Base-by-base conservation (phyloP, 2,329 filamentous ascomycete species). In the Triangularia setosa region DNA sequence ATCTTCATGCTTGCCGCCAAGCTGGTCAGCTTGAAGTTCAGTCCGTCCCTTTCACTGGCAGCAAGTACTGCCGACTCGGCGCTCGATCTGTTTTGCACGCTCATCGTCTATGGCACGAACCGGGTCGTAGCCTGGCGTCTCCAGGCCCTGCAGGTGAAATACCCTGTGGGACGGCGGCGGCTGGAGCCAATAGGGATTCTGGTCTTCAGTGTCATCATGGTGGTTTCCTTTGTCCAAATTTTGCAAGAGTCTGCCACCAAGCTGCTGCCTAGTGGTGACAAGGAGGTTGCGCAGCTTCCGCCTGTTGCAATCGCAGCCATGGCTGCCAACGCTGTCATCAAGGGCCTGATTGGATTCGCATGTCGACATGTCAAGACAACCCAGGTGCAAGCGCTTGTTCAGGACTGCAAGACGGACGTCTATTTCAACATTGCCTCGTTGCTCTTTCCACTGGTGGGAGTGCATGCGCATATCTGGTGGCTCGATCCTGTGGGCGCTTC, bases 361-460 rank as follows among this genome's bases (percentile, higher is more conserved):
- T 88, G 86, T 70, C 78, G 81, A 2, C 77, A 79, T 3, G 82
- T 89, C 68, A 87, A 87, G 69, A 88, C 86, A 2, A 87, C 85
- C 0, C 85, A 87, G 70, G 86, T 89, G 0, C 85, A 87, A 67
- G 86, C 86, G 0, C 75, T 90, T 4, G 85, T 82, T 0, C 85
- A 87, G 71, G 85, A 88, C 70, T 87, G 85, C 73, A 86, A 87
- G 72, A 86, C 84, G 0, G 86, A 88, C 66, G 85, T 88, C 18
- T 79, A 86, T 68, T 89, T 89, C 77, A 88, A 88, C 72, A 84
- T 85, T 0, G 79, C 87, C 6, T 87, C 84, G 14, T 80, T 89
- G 1, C 77, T 87, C 8, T 89, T 88, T 69, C 86, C 86, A 0
- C 77, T 88, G 27, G 81, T 90, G 58, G 88, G 88, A 6, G 79